These are phyloP conservation scores for Casuarina equisetifolia DNA, from an alignment of 306 rosid species.

Conservation along the genomic window DNA sequence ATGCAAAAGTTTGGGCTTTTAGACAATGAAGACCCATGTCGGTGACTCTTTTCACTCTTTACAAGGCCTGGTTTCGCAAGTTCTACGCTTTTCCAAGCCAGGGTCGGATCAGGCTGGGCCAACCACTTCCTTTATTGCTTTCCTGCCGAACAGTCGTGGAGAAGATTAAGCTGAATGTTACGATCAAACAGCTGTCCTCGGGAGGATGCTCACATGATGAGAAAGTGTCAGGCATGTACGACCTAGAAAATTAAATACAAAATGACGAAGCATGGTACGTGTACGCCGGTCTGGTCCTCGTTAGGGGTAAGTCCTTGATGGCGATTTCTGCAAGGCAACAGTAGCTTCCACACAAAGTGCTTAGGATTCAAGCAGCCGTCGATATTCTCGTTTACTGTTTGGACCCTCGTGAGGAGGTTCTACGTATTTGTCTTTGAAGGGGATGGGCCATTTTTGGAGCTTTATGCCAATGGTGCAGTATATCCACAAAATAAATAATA, in stretches of 20 bases:
- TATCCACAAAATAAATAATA: too few species aligned
- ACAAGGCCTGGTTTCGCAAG: not conserved
- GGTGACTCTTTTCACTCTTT: not conserved
- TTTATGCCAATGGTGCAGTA: too few species aligned
- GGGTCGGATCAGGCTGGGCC: not conserved
- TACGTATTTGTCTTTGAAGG: too few species aligned
- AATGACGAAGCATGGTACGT: not conserved
- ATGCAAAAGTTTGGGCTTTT: not conserved
- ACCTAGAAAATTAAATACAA: not conserved
- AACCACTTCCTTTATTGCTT: not conserved
- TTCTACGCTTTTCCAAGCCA: not conserved
- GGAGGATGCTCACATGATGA: not conserved
- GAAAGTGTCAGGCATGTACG: not conserved
- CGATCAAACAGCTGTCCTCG: not conserved
- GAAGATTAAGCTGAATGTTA: not conserved
- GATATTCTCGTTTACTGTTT: not conserved
- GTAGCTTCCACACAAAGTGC: constrained; percentile 3
- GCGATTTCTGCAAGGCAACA: not conserved
- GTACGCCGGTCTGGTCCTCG: not conserved
- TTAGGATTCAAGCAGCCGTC: not conserved
- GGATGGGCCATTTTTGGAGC: too few species aligned
- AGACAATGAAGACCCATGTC: not conserved
- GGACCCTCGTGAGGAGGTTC: too few species aligned
- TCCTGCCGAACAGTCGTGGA: not conserved
- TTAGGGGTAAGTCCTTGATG: constrained; percentile 13